Base-by-base conservation (phyloP, 106 monocot species). In the Hemerocallis citrina region DNA sequence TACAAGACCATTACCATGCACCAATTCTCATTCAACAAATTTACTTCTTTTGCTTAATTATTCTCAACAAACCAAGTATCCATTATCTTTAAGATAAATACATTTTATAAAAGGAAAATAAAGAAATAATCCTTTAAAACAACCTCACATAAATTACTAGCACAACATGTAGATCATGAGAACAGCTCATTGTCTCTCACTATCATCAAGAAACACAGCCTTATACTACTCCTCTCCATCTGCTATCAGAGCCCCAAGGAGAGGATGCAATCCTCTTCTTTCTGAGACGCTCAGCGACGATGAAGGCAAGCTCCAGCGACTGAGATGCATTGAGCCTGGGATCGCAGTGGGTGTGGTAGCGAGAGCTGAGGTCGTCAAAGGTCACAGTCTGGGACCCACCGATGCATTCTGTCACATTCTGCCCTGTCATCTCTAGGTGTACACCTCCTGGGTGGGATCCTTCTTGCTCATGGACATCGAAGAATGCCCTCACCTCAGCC, bases 301-400 rank as follows among this genome's bases (percentile, higher is more conserved):
- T 78, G 75, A 89, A 89, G 39, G 84, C 62, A 13, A 84, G 65
- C 75, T 89, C 89, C 27, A 89, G 80, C 16, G 89, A 84, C 55
- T 89, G 89, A 0, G 89, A 89, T 34, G 84, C 84, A 35, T 89
- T 89, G 15, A 89, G 77, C 61, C 89, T 74, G 1, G 89, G 89
- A 69, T 89, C 89, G 10, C 89, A 89, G 64, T 89, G 89, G 4
- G 89, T 89, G 77, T 84, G 89, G 72, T 89, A 89, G 29, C 89
- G 71, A 7, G 77, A 75, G 48, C 85, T 45, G 47, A 89, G 73
- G 60, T 89, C 89, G 34, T 89, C 89, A 3, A 77, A 89, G 23
- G 89, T 89, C 8, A 89, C 85, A 0, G 78, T 78, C 20, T 74
- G 55, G 5, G 89, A 89, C 50, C 89, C 89, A 0, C 89, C 89